phyloP scores from a whole-genome alignment of 2,329 filamentous ascomycete genomes.

The Sporothrix luriei region DNA sequence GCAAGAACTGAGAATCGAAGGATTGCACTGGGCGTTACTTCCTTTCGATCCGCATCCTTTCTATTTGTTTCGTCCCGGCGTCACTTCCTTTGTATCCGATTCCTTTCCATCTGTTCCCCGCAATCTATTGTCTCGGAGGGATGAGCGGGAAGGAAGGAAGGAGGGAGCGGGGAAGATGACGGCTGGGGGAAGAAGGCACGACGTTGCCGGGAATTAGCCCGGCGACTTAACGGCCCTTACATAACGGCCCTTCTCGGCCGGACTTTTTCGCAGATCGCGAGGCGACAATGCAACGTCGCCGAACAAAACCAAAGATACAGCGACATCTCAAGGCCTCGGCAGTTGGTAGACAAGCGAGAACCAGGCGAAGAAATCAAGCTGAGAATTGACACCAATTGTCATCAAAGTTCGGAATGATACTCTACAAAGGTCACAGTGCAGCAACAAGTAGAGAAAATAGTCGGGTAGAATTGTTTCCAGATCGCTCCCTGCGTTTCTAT shows the following conservation, averaged over 20 bases:
- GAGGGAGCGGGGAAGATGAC: background rate
- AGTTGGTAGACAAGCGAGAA: background rate
- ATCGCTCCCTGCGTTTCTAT: conserved; percentile 2
- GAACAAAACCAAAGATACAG: background rate
- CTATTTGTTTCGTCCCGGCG: background rate
- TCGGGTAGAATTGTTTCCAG: background rate
- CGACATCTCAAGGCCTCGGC: background rate
- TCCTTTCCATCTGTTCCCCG: background rate
- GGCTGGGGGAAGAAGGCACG: background rate
- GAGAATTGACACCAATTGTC: background rate
- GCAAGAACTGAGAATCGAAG: background rate
- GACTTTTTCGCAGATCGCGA: background rate
- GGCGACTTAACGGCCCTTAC: background rate
- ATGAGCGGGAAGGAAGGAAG: background rate
- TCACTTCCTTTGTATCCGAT: background rate
- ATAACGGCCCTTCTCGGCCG: background rate
- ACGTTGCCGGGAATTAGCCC: background rate
- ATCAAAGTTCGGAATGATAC: background rate
- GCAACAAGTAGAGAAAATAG: background rate
- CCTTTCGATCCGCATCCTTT: background rate
- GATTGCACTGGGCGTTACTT: background rate
- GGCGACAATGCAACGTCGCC: background rate
- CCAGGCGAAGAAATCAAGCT: background rate
- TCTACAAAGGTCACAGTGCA: background rate
- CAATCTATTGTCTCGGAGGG: conserved; percentile 3